Evolutionary conservation across 768 basidiomycete species (phyloP), one percentile per base, ranked within the genome.

Genomic region (Dioszegia aurantiaca): DNA sequence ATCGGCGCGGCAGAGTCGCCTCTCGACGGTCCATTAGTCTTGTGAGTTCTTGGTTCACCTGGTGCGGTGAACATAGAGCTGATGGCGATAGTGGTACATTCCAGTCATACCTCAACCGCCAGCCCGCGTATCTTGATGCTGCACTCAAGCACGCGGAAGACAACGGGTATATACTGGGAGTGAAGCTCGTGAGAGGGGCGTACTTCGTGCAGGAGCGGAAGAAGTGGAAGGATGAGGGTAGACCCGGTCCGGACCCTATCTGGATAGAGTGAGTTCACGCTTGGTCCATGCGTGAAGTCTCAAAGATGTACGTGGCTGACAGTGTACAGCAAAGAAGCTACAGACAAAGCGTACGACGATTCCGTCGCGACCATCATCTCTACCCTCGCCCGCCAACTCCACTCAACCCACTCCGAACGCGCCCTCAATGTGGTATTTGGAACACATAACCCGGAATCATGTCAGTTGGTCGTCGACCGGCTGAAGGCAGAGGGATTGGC

Each of bases 111-210:
- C 82, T 95, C 23, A 83, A 83, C 41, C 81, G 90, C 85, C 86
- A 56, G 28, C 86, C 86, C 3, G 72, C 77, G n/a, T 85, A 90
- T 63, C 82, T 95, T 3, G 77, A 77, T 0, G 83, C 83, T 19
- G 82, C 84, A 36, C 78, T 93, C 43, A 77, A 76, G 14, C 86
- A 88, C 49, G 87, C 92, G 3, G 80, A 82, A 60, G 74, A 72
- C 49, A 80, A 85, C 61, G 80, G 83, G 36, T 94, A 89, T 70
- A 80, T 87, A 0, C 81, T 94, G 0, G 92, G 92, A 10, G 85
- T 90, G 55, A 97, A 95, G 76, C 86, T 97, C 46, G 92, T 95
- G 28, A 84, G 92, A 23, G 92, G 92, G 0, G 92, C 92, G 2
- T 97, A 97, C 75, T 89, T 92, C 68, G 81, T 84, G 0, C 83